phyloP scores from a whole-genome alignment of 768 basidiomycete genomes.

The Psilocybe cyanescens region DNA sequence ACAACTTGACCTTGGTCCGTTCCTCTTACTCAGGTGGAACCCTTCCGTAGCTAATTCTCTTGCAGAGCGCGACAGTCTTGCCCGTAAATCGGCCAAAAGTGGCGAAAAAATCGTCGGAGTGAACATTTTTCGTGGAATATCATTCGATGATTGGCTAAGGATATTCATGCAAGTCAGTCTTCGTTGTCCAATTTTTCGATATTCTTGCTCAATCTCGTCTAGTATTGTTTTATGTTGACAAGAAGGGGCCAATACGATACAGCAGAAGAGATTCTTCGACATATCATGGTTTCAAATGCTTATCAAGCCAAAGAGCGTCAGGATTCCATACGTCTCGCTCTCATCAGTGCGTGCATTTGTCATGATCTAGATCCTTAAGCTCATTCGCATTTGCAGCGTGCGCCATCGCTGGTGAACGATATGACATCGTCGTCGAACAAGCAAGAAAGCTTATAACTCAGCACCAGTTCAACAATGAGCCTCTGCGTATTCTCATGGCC shows the following conservation, averaged over 20 bases:
- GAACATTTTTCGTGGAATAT: slow-evolving; percentile 78
- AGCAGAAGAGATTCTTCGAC: slow-evolving; percentile 77
- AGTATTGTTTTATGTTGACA: slow-evolving; percentile 81
- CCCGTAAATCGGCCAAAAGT: slow-evolving; percentile 49
- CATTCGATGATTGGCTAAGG: slow-evolving; percentile 84
- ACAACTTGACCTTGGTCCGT: slow-evolving; percentile 72
- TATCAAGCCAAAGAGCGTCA: slow-evolving; percentile 66
- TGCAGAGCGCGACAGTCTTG: slow-evolving; percentile 59
- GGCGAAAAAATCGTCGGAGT: slow-evolving; percentile 46
- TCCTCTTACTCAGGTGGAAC: background rate
- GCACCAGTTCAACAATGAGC: slow-evolving; percentile 89
- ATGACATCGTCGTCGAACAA: slow-evolving; percentile 69
- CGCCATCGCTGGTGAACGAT: slow-evolving; percentile 61
- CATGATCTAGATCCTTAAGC: background rate
- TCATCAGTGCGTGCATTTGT: slow-evolving; percentile 61
- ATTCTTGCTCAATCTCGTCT: background rate
- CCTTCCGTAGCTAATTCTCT: slow-evolving; percentile 20
- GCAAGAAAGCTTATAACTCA: slow-evolving; percentile 73
- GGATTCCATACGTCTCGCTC: slow-evolving; percentile 73
- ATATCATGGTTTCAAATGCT: slow-evolving; percentile 74
- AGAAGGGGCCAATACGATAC: slow-evolving; percentile 62
- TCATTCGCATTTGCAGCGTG: slow-evolving; percentile 57
- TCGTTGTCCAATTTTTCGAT: background rate
- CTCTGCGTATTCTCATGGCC: slow-evolving; percentile 75
- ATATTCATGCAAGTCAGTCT: slow-evolving; percentile 80